Percentiles rank a stretch among this genome's conserved stretches.
phyloP scores from a whole-genome alignment of 1,284 basidiomycete species.

The Cutaneotrichosporon arboriforme region DNA sequence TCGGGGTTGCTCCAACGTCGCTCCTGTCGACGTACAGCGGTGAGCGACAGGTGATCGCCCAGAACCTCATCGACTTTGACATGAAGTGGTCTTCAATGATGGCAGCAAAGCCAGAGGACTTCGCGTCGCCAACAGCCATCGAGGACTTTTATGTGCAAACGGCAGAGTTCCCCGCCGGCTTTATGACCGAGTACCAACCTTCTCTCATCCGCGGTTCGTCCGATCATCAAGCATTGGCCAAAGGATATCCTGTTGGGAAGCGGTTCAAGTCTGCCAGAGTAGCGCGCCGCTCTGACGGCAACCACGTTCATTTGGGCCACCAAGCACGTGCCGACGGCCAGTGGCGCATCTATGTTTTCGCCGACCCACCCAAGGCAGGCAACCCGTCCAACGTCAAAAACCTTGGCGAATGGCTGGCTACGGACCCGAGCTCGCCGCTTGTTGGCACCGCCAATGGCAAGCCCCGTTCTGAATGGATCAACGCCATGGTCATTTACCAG shows the following conservation, averaged over 20 bases:
- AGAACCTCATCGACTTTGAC: conserved; percentile 75
- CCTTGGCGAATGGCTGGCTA: conserved; percentile 2
- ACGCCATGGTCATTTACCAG: conserved; percentile 34
- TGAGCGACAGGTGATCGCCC: conserved; percentile 21
- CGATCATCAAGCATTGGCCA: conserved; percentile 2
- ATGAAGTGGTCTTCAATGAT: conserved; percentile 66
- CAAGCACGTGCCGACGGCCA: conserved; percentile 9
- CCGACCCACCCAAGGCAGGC: conserved; percentile 5
- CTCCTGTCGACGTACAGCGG: conserved; percentile 58
- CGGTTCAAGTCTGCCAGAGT: conserved; percentile 25
- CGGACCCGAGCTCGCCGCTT: conserved; percentile 6
- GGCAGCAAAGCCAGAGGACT: conserved; percentile 40
- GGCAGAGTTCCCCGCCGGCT: conserved; percentile 11
- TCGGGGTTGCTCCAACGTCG: conserved; percentile 60
- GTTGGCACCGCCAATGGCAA: neutral
- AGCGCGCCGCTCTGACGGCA: conserved; percentile 39
- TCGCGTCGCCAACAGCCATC: conserved; percentile 3
- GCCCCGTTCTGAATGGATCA: conserved; percentile 8
- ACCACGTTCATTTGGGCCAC: conserved; percentile 7
- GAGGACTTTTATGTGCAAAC: conserved; percentile 49
- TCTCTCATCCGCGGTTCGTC: conserved; percentile 1
- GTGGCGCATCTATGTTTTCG: conserved; percentile 11
- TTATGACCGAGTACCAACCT: conserved; percentile 11
- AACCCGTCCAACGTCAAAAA: neutral
- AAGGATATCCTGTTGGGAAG: conserved; percentile 9